Evolutionary conservation across 2,329 filamentous ascomycete genomes (phyloP).

Genomic region (Dothistroma septosporum): DNA sequence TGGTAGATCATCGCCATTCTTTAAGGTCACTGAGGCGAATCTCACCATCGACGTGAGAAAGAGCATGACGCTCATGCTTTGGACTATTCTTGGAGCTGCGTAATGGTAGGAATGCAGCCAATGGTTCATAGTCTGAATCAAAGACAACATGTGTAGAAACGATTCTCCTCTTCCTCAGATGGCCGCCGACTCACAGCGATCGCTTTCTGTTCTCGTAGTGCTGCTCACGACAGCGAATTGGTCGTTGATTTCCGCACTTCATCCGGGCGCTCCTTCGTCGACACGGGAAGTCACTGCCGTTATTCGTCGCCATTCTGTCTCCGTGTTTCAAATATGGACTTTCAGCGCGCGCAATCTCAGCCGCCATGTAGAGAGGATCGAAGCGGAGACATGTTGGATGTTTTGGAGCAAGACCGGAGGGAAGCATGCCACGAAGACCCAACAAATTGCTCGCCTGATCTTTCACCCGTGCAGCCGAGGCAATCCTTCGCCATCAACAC

Average conservation of each 20-base stretch:
- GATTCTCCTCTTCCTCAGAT: background rate
- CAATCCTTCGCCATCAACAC: background rate
- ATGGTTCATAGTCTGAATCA: background rate
- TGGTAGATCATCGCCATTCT: constrained; percentile 8
- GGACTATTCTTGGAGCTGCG: background rate
- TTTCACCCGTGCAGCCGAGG: background rate
- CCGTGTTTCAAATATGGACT: no score
- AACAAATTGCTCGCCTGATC: background rate
- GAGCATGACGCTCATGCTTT: background rate
- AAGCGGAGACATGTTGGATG: background rate
- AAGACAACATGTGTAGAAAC: background rate
- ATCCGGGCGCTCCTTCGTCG: no score
- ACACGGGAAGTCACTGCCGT: no score
- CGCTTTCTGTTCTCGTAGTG: no score
- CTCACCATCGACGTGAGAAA: background rate
- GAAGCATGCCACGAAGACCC: background rate
- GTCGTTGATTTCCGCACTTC: no score
- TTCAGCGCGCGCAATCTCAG: no score
- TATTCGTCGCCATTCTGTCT: no score
- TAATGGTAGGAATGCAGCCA: background rate
- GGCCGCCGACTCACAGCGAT: no score
- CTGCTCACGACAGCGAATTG: no score
- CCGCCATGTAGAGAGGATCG: no score
- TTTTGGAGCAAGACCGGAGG: background rate
- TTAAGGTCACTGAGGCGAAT: background rate